Percentiles rank a stretch among this genome's conserved stretches.
phyloP scores from a whole-genome alignment of 495 filamentous ascomycete species.

The Penicillium riverlandense region DNA sequence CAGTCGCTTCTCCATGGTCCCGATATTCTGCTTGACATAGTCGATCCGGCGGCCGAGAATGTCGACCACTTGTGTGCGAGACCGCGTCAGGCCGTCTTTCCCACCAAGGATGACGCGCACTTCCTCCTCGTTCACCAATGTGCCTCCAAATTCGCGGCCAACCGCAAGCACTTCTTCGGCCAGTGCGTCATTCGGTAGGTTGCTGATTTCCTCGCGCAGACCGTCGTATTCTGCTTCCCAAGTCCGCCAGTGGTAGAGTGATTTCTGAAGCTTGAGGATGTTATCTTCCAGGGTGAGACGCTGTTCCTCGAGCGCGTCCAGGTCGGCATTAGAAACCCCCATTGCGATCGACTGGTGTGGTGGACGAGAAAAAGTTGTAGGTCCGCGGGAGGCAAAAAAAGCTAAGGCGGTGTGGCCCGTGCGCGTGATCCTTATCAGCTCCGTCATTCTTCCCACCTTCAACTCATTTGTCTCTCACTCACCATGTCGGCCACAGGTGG shows the following conservation, averaged over 20 bases:
- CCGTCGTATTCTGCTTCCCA: slow-evolving; percentile 89
- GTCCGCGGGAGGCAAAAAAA: slow-evolving; percentile 8
- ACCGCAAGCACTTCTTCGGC: slow-evolving; percentile 44
- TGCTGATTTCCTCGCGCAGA: slow-evolving; percentile 68
- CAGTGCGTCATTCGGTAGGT: slow-evolving; percentile 41
- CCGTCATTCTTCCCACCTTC: slow-evolving; percentile 4
- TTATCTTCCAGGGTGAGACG: slow-evolving; percentile 68
- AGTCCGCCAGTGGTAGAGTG: slow-evolving; percentile 78
- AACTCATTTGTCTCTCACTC: slow-evolving; percentile 1
- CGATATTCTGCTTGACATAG: slow-evolving; percentile 78
- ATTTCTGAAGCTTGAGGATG: slow-evolving; percentile 63
- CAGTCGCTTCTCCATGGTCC: slow-evolving; percentile 57
- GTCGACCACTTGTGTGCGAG: slow-evolving; percentile 57
- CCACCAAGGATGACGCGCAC: slow-evolving; percentile 27
- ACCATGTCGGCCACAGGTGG: slow-evolving; percentile 31
- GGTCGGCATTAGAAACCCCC: slow-evolving; percentile 24
- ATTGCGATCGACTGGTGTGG: slow-evolving; percentile 8
- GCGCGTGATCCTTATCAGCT: slow-evolving; percentile 11
- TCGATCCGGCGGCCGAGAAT: slow-evolving; percentile 72
- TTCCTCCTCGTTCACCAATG: slow-evolving; percentile 52
- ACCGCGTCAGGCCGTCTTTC: slow-evolving; percentile 22
- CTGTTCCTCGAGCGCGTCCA: slow-evolving; percentile 60
- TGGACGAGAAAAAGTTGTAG: neutral
- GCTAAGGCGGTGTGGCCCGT: slow-evolving; percentile 3
- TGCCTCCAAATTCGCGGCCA: slow-evolving; percentile 42